A percentile compares a stretch with the other conserved stretches of the same genome.
Evolutionary conservation across 352 stramenopile genomes (phyloP).

Genomic region (Globisporangium cystogenes): DNA sequence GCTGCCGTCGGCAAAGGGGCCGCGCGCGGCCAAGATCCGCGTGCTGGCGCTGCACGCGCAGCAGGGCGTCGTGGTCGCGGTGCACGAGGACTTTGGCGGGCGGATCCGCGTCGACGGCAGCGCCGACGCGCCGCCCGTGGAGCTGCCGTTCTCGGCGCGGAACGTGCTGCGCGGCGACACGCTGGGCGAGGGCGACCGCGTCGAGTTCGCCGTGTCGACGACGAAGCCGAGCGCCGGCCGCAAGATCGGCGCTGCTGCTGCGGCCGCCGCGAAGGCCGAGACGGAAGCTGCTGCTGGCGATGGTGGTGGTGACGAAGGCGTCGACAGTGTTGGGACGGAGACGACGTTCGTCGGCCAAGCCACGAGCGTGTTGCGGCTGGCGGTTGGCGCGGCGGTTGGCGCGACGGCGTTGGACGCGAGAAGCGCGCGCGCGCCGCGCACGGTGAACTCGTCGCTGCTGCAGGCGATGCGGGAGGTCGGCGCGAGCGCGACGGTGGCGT

Average conservation of each 20-base stretch:
- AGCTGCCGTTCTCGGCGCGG: slow-evolving; percentile 39
- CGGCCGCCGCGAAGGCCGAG: slow-evolving; percentile 11
- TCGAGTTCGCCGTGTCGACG: slow-evolving; percentile 56
- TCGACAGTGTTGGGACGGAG: not conserved
- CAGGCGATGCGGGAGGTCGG: slow-evolving; percentile 63
- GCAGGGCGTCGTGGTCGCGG: slow-evolving; percentile 45
- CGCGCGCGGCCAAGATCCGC: slow-evolving; percentile 47
- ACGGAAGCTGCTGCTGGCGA: slow-evolving; percentile 6
- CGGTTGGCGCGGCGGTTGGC: slow-evolving; percentile 7
- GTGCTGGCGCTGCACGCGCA: slow-evolving; percentile 48
- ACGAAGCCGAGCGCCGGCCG: slow-evolving; percentile 26
- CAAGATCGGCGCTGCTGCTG: slow-evolving; percentile 16
- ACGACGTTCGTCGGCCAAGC: slow-evolving; percentile 26
- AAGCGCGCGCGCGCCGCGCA: slow-evolving; percentile 33
- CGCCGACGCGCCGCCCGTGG: slow-evolving; percentile 10
- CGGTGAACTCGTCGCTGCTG: slow-evolving; percentile 61
- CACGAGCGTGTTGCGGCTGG: slow-evolving; percentile 46
- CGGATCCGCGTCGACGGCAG: slow-evolving; percentile 33
- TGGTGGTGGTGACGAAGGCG: not conserved
- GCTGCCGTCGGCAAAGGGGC: slow-evolving; percentile 33
- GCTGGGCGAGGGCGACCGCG: slow-evolving; percentile 57
- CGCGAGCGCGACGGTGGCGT: slow-evolving; percentile 48
- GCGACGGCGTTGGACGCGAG: slow-evolving; percentile 12
- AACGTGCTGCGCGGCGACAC: slow-evolving; percentile 58
- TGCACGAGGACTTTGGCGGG: slow-evolving; percentile 47